Base-by-base conservation (phyloP, 306 rosid species). In the Vigna hirtella region DNA sequence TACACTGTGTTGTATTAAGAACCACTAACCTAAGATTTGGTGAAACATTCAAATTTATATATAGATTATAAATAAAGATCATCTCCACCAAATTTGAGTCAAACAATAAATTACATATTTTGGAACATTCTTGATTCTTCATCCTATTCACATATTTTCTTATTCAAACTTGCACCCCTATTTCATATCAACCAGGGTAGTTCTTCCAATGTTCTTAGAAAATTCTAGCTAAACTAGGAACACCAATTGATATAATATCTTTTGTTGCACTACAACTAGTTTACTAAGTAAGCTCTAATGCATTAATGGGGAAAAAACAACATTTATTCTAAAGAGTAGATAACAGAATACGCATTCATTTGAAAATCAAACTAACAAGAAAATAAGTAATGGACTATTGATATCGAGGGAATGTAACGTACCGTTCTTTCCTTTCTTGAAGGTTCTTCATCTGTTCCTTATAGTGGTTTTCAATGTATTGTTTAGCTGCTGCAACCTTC, bases 381-480 rank as follows among this genome's bases (percentile, higher is more conserved):
- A 4, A 10, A 42, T 1, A 40, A 40, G 18, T n/a, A 5, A 5
- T 15, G 55, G 4, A 50, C n/a, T 5, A 49, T 49, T 49, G 1
- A 2, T 16, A 48, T 48, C 14, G 0, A n/a, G 15, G 14, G 10
- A 24, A 57, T 12, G 18, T 28, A 58, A 36, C 36, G 30, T 83
- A 95, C 98, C 98, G 87, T 10, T 95, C 98, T 80, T 78, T 95
- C 76, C 98, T 89, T 63, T 95, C 99, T 48, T 91, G 98, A 74
- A 95, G 91, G 81, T 22, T 93, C 87, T 89, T 95, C 98, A 85
- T 95, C 79, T 95, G 99, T 84, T 95, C 99, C 88, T 95, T 95
- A 81, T 93, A 95, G 77, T 95, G 97, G 38, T 95, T 95, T 87
- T 95, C 99, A 24, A 95, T 95, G 70, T 91, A 93, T 82, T 95